These are phyloP conservation scores for Colletotrichum godetiae DNA, from an alignment of 2,329 filamentous ascomycete species.

Conservation along the genomic window DNA sequence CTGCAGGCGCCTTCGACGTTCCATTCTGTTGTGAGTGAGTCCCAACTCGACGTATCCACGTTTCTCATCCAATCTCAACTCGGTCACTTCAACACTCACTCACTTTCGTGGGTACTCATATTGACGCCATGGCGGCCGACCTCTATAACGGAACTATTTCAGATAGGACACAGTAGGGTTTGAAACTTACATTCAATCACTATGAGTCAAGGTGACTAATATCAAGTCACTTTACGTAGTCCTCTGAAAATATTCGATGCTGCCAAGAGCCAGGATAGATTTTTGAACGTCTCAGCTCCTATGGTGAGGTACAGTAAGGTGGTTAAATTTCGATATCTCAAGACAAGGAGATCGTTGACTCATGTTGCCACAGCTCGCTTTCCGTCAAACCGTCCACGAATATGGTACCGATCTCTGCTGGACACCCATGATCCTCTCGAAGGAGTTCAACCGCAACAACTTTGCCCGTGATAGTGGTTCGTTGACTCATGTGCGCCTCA, in stretches of 20 bases:
- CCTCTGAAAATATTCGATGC: conserved; percentile 70
- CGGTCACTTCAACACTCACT: background rate
- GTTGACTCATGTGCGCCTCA: conserved; percentile 41
- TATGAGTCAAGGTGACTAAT: background rate
- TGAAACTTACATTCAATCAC: background rate
- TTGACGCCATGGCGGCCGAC: conserved; percentile 22
- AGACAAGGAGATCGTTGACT: background rate
- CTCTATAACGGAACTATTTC: conserved; percentile 29
- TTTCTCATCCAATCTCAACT: background rate
- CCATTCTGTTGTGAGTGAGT: background rate
- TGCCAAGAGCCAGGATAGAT: conserved; percentile 61
- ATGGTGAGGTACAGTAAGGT: conserved; percentile 76
- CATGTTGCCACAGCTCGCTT: conserved; percentile 65
- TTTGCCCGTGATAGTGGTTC: conserved; percentile 70
- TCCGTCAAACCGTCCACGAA: conserved; percentile 73
- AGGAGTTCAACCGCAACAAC: conserved; percentile 73
- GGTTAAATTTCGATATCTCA: conserved; percentile 9
- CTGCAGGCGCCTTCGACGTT: background rate
- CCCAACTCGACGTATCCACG: background rate
- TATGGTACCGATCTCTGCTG: conserved; percentile 76
- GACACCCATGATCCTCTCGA: conserved; percentile 79
- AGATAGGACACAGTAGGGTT: conserved; percentile 28
- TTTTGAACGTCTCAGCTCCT: conserved; percentile 71
- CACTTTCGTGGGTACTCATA: background rate
- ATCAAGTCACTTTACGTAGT: conserved; percentile 47